A percentile compares a stretch with the other conserved stretches of the same genome.
These are phyloP conservation scores for Aphanomyces invadans DNA, from an alignment of 352 stramenopile genomes.

Conservation along the genomic window DNA sequence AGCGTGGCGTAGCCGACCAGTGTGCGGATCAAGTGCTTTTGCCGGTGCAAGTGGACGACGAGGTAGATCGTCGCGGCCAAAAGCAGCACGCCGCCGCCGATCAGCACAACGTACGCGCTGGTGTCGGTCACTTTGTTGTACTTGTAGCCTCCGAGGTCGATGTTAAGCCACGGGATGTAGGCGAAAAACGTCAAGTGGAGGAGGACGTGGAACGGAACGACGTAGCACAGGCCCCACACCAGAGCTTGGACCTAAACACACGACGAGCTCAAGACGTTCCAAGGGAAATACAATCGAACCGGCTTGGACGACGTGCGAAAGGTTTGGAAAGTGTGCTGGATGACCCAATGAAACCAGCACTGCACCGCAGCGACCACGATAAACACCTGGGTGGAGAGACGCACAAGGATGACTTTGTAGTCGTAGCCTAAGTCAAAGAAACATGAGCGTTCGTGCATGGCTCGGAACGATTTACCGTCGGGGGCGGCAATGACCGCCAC, in stretches of 20 bases:
- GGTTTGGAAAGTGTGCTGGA: slow-evolving; percentile 38
- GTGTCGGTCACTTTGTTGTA: slow-evolving; percentile 29
- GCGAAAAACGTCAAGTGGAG: slow-evolving; percentile 69
- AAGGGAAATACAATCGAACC: neutral
- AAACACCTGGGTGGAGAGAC: slow-evolving; percentile 44
- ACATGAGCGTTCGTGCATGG: too few species aligned
- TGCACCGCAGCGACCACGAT: slow-evolving; percentile 50
- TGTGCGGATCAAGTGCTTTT: slow-evolving; percentile 34
- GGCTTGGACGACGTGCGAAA: slow-evolving; percentile 27
- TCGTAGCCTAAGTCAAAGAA: slow-evolving; percentile 31
- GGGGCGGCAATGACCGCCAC: slow-evolving; percentile 55
- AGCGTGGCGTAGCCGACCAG: slow-evolving; percentile 35
- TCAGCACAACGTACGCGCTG: slow-evolving; percentile 57
- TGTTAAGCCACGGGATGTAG: slow-evolving; percentile 66
- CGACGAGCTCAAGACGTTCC: too few species aligned
- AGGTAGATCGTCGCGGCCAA: slow-evolving; percentile 33
- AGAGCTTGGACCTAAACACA: slow-evolving; percentile 33
- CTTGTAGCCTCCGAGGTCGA: slow-evolving; percentile 53
- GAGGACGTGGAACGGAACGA: slow-evolving; percentile 58
- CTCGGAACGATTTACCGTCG: slow-evolving; percentile 2
- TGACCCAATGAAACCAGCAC: slow-evolving; percentile 38
- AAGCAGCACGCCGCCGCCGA: slow-evolving; percentile 31
- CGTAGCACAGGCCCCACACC: slow-evolving; percentile 55
- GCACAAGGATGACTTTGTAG: slow-evolving; percentile 45
- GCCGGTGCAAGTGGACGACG: slow-evolving; percentile 40